Base-by-base conservation (phyloP, 1,284 basidiomycete species). In the Caloboletus inedulis region DNA sequence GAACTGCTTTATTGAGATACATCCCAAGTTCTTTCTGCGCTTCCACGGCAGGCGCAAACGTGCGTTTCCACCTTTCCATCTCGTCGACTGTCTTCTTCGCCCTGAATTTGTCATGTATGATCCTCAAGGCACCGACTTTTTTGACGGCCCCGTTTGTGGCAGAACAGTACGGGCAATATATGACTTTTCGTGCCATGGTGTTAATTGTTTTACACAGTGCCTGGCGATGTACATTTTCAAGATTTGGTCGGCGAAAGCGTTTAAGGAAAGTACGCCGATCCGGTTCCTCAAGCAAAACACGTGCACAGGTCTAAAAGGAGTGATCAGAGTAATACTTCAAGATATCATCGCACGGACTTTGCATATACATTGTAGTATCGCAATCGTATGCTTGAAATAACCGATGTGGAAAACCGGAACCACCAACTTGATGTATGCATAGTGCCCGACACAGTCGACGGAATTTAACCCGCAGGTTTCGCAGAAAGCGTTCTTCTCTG, bases 371-470 rank as follows among this genome's bases (percentile, higher is more conserved):
- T 99, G 97, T 0, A 99, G 79, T 62, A 99, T 92, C 43, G 84
- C 82, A 54, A 99, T 93, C 13, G 89, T 92, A 58, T 98, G 94
- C 66, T 95, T 94, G 77, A 99, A 98, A 75, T 94, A 99, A 14
- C 97, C 97, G 58, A 98, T 93, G 69, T 99, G 95, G 67, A 98
- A 99, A 13, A 98, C 95, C 0, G 96, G 96, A 13, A 99, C 85
- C 30, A 91, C 86, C 34, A 99, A 82, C 72, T 96, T 96, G 75
- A 98, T 95, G 73, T 96, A 97, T 7, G 94, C 95, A 70, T 96
- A 98, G 71, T 98, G 95, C 1, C 97, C 97, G 7, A 98, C 95
- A 69, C 97, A 99, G 60, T 98, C 94, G 3, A 94, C 90, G 53
- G 93, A 87, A 39, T 85, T 86, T 57, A 94, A 84, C 14, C 94